Evolutionary conservation across 257 asterid species (phyloP).

Genomic region (Gentiana straminea): DNA sequence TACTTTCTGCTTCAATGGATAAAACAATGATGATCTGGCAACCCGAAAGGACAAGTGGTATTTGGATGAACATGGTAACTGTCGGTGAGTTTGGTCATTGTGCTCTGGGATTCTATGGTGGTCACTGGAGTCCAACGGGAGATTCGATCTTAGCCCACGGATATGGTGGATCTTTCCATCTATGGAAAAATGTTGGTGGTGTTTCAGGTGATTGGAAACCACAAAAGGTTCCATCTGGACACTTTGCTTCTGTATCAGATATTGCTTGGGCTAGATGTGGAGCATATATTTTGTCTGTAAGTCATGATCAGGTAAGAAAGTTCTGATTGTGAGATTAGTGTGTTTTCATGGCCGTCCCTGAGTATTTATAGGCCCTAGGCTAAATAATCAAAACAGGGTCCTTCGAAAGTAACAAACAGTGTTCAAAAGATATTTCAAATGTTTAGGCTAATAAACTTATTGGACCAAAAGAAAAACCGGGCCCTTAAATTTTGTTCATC

Average conservation of each 20-base stretch:
- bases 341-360: background rate
- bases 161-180: slow-evolving; percentile 93
- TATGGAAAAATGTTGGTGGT: slow-evolving; percentile 72
- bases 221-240: slow-evolving; percentile 96
- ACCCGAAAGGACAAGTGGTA: slow-evolving; percentile 90
- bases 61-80: slow-evolving; percentile 94
- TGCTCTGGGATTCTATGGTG: slow-evolving; percentile 94
- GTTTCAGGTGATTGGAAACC: slow-evolving; percentile 86
- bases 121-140: slow-evolving; percentile 83
- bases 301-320: slow-evolving; percentile 82
- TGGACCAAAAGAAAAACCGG: no score
- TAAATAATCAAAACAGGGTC: no score
- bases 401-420: no score
- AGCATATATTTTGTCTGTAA: slow-evolving; percentile 74
- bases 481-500: no score
- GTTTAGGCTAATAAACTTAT: no score
- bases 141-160: slow-evolving; percentile 85
- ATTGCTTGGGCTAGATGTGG: slow-evolving; percentile 76
- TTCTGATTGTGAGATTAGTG: background rate
- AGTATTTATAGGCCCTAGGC: no score
- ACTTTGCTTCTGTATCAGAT: slow-evolving; percentile 83
- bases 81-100: slow-evolving; percentile 96
- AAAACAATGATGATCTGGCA: slow-evolving; percentile 99
- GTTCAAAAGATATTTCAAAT: no score
- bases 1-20: slow-evolving; percentile 95